Base-by-base conservation (phyloP, 768 basidiomycete genomes). In the Lentinula lateritia region DNA sequence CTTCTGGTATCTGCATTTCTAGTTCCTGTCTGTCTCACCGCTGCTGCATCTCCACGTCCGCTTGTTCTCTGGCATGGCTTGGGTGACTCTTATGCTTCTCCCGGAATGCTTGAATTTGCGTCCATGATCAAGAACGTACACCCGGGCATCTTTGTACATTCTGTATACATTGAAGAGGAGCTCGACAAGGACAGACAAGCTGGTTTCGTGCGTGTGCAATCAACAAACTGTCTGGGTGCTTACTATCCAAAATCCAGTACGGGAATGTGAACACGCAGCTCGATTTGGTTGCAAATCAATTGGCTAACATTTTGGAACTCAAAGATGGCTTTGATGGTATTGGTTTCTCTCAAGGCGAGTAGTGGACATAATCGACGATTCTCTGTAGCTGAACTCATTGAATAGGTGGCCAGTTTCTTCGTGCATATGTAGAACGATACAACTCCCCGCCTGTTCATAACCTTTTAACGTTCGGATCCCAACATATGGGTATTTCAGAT, bases 401-500 rank as follows among this genome's bases (percentile, higher is more conserved):
- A 7, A 23, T 62, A 88, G 88, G 88, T 18, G 92, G 92, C 5
- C 93, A 93, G 68, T 94, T 95, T 71, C 80, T 93, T 41, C 83
- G 93, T n/a, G 92, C 87, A 35, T 94, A 92, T 65, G 82, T 90
- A 18, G 89, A 94, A 66, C 76, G 83, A 23, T 86, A 86, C 71
- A 93, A 93, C 69, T 68, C 72, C 2, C 93, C 91, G 0, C 86
- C 86, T 0, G 76, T 93, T 3, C 76, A 87, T 70, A 95, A 93
- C 71, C 82, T 95, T 64, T 83, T 95, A 52, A 93, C 92, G 0
- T 93, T 95, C 69, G 93, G 92, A 50, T 86, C 90, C 18, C 92
- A 92, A 63, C 92, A 93, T 68, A 91, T 92, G 87, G 92, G 92
- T 32, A 78, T 93, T 42, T 86, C 89, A 6, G 90, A 92, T 68